phyloP scores from a whole-genome alignment of 768 basidiomycete species.

The Suillus cothurnatus region DNA sequence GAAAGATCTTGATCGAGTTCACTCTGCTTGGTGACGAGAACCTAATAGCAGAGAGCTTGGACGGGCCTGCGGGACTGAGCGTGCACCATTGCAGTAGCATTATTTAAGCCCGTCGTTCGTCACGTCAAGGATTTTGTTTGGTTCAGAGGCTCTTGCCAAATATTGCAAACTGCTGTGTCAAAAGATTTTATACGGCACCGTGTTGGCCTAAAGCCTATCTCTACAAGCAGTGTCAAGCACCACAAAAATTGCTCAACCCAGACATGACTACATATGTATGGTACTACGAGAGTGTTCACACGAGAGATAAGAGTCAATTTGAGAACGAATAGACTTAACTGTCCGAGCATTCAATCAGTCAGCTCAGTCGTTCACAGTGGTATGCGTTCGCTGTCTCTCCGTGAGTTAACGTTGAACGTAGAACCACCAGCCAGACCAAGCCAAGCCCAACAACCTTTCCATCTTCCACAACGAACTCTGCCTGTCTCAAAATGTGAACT shows the following conservation, averaged over 20 bases:
- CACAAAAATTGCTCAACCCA: too few relatives aligned
- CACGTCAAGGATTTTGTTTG: not conserved
- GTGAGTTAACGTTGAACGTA: conserved; percentile 15
- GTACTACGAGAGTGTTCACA: too few relatives aligned
- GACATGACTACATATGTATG: too few relatives aligned
- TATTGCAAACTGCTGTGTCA: too few relatives aligned
- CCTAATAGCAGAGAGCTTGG: conserved; percentile 68
- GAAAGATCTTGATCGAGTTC: conserved; percentile 68
- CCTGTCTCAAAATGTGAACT: conserved; percentile 33
- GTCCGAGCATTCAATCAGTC: too few relatives aligned
- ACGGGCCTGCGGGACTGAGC: conserved; percentile 57
- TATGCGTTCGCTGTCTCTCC: conserved; percentile 22
- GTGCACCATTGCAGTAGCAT: conserved; percentile 70
- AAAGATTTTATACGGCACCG: too few relatives aligned
- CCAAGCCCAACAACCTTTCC: conserved; percentile 35
- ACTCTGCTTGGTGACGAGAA: conserved; percentile 70
- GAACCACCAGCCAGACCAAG: conserved; percentile 18
- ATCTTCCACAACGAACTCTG: conserved; percentile 29
- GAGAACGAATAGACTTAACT: too few relatives aligned
- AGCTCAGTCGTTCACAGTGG: conserved; percentile 25
- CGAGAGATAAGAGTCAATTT: too few relatives aligned
- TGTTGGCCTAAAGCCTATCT: too few relatives aligned
- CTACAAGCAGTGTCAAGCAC: too few relatives aligned
- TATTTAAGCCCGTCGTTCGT: conserved; percentile 27
- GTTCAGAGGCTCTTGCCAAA: conserved; percentile 2